A percentile compares a stretch with the other conserved stretches of the same genome.
phyloP scores from a whole-genome alignment of 2,329 filamentous ascomycete genomes.

The Colletotrichum ledebouriae region DNA sequence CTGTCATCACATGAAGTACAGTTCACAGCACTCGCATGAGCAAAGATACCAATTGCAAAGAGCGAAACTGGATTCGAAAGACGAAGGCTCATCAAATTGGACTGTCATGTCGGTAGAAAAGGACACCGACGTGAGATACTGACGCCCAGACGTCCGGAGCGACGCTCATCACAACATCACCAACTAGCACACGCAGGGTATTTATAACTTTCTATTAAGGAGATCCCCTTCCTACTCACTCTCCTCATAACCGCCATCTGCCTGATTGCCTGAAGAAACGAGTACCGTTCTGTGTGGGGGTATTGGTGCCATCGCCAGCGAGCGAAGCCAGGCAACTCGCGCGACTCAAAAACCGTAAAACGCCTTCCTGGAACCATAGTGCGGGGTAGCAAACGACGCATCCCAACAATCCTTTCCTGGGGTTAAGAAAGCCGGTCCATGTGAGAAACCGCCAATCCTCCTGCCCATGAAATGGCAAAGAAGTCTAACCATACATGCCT shows the following conservation, averaged over 20 bases:
- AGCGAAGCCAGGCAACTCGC: slow-evolving; percentile 52
- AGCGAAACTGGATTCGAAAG: no score
- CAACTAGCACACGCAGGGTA: not conserved
- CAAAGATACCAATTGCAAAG: no score
- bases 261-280: slow-evolving; percentile 51
- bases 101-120: no score
- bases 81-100: no score
- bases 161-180: no score
- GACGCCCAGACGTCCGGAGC: no score
- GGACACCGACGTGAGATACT: no score
- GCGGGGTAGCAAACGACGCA: slow-evolving; percentile 41
- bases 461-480: slow-evolving; percentile 49
- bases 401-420: slow-evolving; percentile 34
- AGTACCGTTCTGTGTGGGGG: slow-evolving; percentile 53
- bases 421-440: slow-evolving; percentile 46
- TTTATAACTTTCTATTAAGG: slow-evolving; percentile 41
- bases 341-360: slow-evolving; percentile 55
- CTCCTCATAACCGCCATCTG: slow-evolving; percentile 40
- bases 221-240: slow-evolving; percentile 35
- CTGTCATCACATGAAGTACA: no score
- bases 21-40: no score
- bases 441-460: slow-evolving; percentile 57
- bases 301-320: slow-evolving; percentile 51
- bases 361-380: slow-evolving; percentile 52
- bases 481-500: slow-evolving; percentile 42